phyloP scores from a whole-genome alignment of 116 monocot genomes.

The Posidonia oceanica region DNA sequence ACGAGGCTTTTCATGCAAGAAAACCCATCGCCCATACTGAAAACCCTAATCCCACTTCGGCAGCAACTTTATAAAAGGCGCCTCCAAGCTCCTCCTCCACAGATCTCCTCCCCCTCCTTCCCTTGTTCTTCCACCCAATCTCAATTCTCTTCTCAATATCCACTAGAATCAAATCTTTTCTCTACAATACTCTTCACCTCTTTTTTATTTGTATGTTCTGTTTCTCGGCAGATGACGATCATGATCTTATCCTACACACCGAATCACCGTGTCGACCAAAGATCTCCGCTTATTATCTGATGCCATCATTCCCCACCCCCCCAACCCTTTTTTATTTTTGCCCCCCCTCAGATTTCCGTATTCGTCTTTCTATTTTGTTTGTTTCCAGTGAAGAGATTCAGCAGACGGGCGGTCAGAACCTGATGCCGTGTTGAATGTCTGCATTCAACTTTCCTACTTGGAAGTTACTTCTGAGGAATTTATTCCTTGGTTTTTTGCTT shows the following conservation, averaged over 20 bases:
- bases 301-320: background rate
- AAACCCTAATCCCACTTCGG: too few relatives aligned
- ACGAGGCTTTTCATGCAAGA: too few relatives aligned
- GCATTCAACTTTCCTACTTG: conserved; percentile 6
- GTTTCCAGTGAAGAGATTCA: conserved; percentile 7
- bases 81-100: background rate
- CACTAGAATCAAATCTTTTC: background rate
- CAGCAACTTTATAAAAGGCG: too few relatives aligned
- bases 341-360: background rate
- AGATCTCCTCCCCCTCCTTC: background rate
- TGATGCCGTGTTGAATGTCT: conserved; percentile 55
- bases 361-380: background rate
- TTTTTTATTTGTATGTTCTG: background rate
- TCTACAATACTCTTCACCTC: too few relatives aligned
- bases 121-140: background rate
- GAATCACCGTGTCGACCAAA: conserved; percentile 6
- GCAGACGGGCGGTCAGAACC: conserved; percentile 54
- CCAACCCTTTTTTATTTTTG: background rate
- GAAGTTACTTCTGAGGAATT: conserved; percentile 4
- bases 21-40: too few relatives aligned
- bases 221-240: conserved; percentile 5
- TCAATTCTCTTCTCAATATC: background rate
- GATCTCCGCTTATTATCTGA: conserved; percentile 20
- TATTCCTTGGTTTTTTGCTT: background rate
- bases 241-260: conserved; percentile 14